Evolutionary conservation across 2,329 filamentous ascomycete species (phyloP).

Genomic region (Pseudocercospora fijiensis): DNA sequence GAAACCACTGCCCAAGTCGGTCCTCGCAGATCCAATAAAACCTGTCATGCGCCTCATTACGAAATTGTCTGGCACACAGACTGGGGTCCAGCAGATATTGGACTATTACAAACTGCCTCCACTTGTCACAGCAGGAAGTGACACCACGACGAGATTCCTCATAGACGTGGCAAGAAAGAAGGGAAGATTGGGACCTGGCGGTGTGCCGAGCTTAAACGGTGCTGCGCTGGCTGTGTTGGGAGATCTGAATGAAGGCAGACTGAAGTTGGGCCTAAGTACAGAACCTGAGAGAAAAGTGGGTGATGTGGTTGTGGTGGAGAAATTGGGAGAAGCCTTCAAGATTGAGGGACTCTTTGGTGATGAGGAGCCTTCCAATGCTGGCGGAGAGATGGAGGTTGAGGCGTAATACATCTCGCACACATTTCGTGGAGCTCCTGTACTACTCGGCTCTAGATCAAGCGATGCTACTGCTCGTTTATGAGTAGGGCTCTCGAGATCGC

Average conservation of each 20-base stretch:
- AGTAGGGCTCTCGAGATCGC: neutral
- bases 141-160: constrained; percentile 84
- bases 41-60: constrained; percentile 82
- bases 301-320: constrained; percentile 79
- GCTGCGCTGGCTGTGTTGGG: constrained; percentile 91
- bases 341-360: constrained; percentile 89
- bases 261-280: constrained; percentile 50
- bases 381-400: constrained; percentile 27
- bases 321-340: constrained; percentile 94
- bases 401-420: constrained; percentile 12
- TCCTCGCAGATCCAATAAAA: constrained; percentile 88
- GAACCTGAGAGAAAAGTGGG: constrained; percentile 54
- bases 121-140: constrained; percentile 66
- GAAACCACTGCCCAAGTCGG: constrained; percentile 72
- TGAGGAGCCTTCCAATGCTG: constrained; percentile 44
- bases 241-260: constrained; percentile 94
- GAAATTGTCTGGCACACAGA: constrained; percentile 69
- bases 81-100: constrained; percentile 75
- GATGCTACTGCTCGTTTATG: neutral
- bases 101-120: constrained; percentile 81
- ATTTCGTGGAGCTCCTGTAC: neutral
- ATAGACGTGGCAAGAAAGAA: constrained; percentile 93
- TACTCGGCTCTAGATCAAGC: neutral
- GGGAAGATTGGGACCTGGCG: constrained; percentile 81
- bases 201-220: constrained; percentile 81